A percentile compares a stretch with the other conserved stretches of the same genome.
Conservation (phyloP, 2,329 filamentous ascomycete genomes). For the Aspergillus luchuensis region DNA sequence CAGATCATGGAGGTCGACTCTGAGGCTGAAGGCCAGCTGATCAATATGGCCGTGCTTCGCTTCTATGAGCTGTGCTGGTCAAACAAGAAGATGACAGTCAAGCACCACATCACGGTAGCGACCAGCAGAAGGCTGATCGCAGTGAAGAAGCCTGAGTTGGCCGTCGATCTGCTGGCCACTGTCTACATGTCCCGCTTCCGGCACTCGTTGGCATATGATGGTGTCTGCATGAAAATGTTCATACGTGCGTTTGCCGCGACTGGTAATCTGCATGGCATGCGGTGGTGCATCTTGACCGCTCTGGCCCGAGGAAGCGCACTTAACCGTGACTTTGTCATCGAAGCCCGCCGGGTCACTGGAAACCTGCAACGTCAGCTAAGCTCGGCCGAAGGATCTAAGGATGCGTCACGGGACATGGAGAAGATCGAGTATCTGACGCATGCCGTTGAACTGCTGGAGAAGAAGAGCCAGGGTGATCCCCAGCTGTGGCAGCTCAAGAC, state of each 20-base stretch:
- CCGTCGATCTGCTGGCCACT: constrained; percentile 37
- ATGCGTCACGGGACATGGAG: constrained; percentile 4
- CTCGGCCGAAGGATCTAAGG: constrained; percentile 1
- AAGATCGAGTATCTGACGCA: constrained; percentile 25
- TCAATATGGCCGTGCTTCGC: constrained; percentile 41
- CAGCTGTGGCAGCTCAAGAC: constrained; percentile 18
- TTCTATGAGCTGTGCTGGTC: constrained; percentile 43
- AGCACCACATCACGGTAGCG: constrained; percentile 38
- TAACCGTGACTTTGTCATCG: constrained; percentile 36
- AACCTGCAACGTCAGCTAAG: constrained; percentile 16
- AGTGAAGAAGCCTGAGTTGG: constrained; percentile 27
- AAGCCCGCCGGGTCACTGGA: constrained; percentile 33
- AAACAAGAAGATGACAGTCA: constrained; percentile 34
- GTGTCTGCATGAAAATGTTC: constrained; percentile 43
- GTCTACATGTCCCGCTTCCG: constrained; percentile 43
- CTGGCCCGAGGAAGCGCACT: constrained; percentile 36
- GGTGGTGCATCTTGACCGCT: constrained; percentile 45
- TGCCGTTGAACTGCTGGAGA: constrained; percentile 25
- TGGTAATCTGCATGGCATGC: constrained; percentile 38
- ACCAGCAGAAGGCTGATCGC: constrained; percentile 34
- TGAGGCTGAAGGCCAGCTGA: constrained; percentile 26
- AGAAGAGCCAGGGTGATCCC: constrained; percentile 27
- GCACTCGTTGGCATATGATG: constrained; percentile 35
- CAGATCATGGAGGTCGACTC: constrained; percentile 32
- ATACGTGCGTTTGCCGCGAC: constrained; percentile 35